Conservation (phyloP, 805 yeast genomes). For the Wickerhamiella bombiphila region DNA sequence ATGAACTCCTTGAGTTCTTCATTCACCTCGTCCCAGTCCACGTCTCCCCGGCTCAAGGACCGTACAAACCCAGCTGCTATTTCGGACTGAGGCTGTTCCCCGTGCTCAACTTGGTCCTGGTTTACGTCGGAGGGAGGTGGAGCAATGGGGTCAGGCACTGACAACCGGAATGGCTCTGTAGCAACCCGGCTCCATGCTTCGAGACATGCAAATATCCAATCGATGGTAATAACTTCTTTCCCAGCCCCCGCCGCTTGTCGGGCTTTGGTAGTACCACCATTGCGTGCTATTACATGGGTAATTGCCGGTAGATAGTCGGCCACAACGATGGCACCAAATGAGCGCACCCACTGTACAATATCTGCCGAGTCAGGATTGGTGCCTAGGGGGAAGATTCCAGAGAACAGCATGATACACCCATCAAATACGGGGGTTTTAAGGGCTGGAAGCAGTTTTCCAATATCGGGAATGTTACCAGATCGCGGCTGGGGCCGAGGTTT, state of each 20-base stretch:
- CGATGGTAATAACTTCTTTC: slow-evolving; percentile 72
- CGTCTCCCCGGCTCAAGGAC: slow-evolving; percentile 20
- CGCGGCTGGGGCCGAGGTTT: too few species aligned
- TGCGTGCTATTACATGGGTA: slow-evolving; percentile 78
- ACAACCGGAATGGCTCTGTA: slow-evolving; percentile 43
- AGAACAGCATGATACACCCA: slow-evolving; percentile 58
- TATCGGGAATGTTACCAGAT: slow-evolving; percentile 18
- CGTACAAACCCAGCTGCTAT: slow-evolving; percentile 28
- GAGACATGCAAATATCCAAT: slow-evolving; percentile 82
- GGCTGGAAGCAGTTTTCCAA: slow-evolving; percentile 35
- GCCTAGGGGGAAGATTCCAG: slow-evolving; percentile 86
- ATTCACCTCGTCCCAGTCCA: slow-evolving; percentile 37
- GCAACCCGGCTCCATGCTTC: slow-evolving; percentile 61
- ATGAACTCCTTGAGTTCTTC: slow-evolving; percentile 42
- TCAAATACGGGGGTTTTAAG: slow-evolving; percentile 55
- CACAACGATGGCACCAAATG: slow-evolving; percentile 80
- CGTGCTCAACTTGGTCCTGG: slow-evolving; percentile 29
- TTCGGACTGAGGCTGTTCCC: slow-evolving; percentile 30
- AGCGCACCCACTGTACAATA: slow-evolving; percentile 80
- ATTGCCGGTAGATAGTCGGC: slow-evolving; percentile 55
- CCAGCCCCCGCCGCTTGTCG: slow-evolving; percentile 54
- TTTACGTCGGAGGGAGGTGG: slow-evolving; percentile 21
- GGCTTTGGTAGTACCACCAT: slow-evolving; percentile 72
- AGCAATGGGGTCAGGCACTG: slow-evolving; percentile 35
- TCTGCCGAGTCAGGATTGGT: slow-evolving; percentile 53